A percentile compares a stretch with the other conserved stretches of the same genome.
Evolutionary conservation across 2,329 filamentous ascomycete genomes (phyloP).

Genomic region (Paraconiothyrium sp.): DNA sequence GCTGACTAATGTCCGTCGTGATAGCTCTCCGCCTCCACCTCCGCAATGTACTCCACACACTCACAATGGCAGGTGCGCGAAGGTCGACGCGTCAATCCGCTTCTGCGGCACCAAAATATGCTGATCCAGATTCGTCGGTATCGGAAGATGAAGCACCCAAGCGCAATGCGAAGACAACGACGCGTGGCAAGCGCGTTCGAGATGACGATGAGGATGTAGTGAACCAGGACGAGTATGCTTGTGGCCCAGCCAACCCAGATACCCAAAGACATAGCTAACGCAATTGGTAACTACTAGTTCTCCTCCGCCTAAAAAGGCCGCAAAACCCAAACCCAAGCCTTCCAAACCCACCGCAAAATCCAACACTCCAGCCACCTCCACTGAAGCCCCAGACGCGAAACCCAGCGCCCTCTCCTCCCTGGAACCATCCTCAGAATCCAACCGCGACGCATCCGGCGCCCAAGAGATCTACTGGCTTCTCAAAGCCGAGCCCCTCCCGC

Average conservation of each 20-base stretch:
- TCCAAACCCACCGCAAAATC: constrained; percentile 11
- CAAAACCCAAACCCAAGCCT: constrained; percentile 21
- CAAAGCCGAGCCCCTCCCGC: constrained; percentile 78
- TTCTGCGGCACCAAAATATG: constrained; percentile 29
- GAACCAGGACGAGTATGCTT: constrained; percentile 20
- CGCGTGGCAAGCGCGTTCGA: constrained; percentile 42
- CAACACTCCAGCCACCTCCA: background rate
- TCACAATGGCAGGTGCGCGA: constrained; percentile 39
- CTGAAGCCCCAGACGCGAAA: background rate
- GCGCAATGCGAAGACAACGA: constrained; percentile 34
- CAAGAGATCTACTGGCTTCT: constrained; percentile 58
- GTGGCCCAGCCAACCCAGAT: background rate
- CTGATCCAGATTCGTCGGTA: constrained; percentile 28
- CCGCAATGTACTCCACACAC: constrained; percentile 10
- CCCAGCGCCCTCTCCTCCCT: constrained; percentile 23
- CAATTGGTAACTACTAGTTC: constrained; percentile 9
- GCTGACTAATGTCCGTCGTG: constrained; percentile 8
- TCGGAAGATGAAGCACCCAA: constrained; percentile 28
- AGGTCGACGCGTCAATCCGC: constrained; percentile 41
- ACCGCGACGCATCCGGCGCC: constrained; percentile 36
- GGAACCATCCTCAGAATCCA: constrained; percentile 29
- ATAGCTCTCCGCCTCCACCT: background rate
- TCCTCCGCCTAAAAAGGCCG: constrained; percentile 33
- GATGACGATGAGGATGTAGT: constrained; percentile 26
- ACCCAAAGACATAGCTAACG: background rate